Conservation (phyloP, 2,329 filamentous ascomycete genomes). For the Leptosphaerulina australis region DNA sequence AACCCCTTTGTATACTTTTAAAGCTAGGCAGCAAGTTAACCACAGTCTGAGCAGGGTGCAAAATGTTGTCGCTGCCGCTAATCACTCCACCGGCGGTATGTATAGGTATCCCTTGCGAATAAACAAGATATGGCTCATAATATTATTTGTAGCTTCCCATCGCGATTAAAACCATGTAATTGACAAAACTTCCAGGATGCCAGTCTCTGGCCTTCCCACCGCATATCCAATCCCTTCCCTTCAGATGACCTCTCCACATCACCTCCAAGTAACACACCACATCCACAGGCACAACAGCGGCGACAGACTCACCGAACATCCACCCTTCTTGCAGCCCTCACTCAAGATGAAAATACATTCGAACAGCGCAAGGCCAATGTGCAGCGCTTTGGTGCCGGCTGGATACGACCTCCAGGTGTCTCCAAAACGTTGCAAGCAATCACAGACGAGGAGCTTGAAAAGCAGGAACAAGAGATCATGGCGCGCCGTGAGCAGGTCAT, state of each 20-base stretch:
- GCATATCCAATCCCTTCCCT: slow-evolving; percentile 25
- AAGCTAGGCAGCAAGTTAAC: neutral
- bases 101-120: too few relatives aligned
- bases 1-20: slow-evolving; percentile 3
- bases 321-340: slow-evolving; percentile 70
- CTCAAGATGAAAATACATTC: slow-evolving; percentile 77
- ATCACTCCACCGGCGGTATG: slow-evolving; percentile 34
- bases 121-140: neutral
- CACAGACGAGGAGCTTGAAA: slow-evolving; percentile 86
- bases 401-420: slow-evolving; percentile 89
- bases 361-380: slow-evolving; percentile 80
- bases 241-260: slow-evolving; percentile 28
- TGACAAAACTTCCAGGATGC: slow-evolving; percentile 33
- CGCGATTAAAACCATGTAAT: too few relatives aligned
- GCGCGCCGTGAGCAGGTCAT: slow-evolving; percentile 72
- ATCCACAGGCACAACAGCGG: slow-evolving; percentile 25
- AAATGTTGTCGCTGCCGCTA: slow-evolving; percentile 37
- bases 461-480: slow-evolving; percentile 81
- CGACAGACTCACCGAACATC: slow-evolving; percentile 55
- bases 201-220: slow-evolving; percentile 40
- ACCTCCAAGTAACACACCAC: slow-evolving; percentile 23
- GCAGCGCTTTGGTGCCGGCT: slow-evolving; percentile 82
- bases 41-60: neutral
- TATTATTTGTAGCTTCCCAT: neutral
- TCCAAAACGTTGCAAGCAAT: slow-evolving; percentile 88